A percentile compares a stretch with the other conserved stretches of the same genome.
phyloP scores from a whole-genome alignment of 176 grass and related monocot species.

The Carex myosuroides region DNA sequence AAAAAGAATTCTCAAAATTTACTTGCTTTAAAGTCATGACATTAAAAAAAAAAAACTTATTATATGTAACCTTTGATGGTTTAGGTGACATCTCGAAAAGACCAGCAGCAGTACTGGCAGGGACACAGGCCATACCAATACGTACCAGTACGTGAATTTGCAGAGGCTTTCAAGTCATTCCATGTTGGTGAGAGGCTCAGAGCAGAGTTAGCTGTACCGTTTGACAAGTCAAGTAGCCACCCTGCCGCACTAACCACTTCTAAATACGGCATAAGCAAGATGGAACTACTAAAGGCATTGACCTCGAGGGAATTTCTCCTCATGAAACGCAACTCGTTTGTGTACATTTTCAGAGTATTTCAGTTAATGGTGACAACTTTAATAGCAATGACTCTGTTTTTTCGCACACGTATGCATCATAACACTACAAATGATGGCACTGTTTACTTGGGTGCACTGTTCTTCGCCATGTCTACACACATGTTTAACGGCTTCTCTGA shows the following conservation, averaged over 20 bases:
- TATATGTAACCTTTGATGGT: not conserved
- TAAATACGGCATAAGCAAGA: constrained; percentile 33
- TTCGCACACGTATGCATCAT: constrained; percentile 60
- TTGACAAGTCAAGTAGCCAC: constrained; percentile 33
- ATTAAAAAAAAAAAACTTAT: not conserved
- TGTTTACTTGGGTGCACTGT: constrained; percentile 51
- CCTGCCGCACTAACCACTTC: constrained; percentile 43
- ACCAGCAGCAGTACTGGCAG: constrained; percentile 47
- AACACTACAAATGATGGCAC: constrained; percentile 24
- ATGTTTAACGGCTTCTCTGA: constrained; percentile 73
- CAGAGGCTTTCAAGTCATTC: constrained; percentile 38
- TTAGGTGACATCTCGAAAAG: constrained; percentile 54
- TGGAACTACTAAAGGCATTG: constrained; percentile 37
- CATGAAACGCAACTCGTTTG: constrained; percentile 55
- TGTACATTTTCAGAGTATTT: constrained; percentile 42
- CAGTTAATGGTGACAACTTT: constrained; percentile 44
- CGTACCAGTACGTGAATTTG: constrained; percentile 44
- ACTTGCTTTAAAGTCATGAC: not conserved
- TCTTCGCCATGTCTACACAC: constrained; percentile 33
- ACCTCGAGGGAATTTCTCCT: constrained; percentile 38
- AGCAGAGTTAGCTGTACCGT: constrained; percentile 28
- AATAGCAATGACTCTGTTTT: constrained; percentile 58
- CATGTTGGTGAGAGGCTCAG: constrained; percentile 32
- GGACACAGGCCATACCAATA: constrained; percentile 21
- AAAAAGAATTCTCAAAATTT: constrained; percentile 26